Conservation (phyloP, 805 yeast genomes). For the Maudiozyma serrabonitensis region DNA sequence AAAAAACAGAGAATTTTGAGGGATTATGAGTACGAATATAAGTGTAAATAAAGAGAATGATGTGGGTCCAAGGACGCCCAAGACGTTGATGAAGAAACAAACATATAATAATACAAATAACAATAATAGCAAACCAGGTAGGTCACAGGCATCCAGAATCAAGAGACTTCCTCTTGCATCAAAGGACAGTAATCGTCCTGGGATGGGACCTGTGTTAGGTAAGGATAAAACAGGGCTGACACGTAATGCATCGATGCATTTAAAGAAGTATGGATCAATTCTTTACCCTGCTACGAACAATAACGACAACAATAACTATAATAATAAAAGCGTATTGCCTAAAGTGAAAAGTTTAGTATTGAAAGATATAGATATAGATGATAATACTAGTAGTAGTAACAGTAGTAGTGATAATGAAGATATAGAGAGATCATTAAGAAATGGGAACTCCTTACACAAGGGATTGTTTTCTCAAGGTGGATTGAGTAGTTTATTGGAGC, state of each 20-base stretch:
- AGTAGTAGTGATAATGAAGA: conserved; percentile 4
- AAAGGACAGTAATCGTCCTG: conserved; percentile 23
- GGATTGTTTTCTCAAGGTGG: background rate
- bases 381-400: conserved; percentile 13
- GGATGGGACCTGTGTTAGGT: background rate
- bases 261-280: conserved; percentile 28
- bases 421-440: conserved; percentile 4
- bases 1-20: background rate
- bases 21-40: background rate
- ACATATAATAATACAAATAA: too few relatives aligned
- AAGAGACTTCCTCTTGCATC: conserved; percentile 23
- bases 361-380: conserved; percentile 19
- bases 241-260: background rate
- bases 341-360: conserved; percentile 22
- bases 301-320: background rate
- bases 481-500: background rate
- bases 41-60: background rate
- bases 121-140: background rate
- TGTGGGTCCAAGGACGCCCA: conserved; percentile 18
- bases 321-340: conserved; percentile 3
- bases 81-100: conserved; percentile 13
- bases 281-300: background rate
- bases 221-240: background rate
- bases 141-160: background rate
- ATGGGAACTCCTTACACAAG: background rate